Percentiles rank a stretch among this genome's conserved stretches.
phyloP scores from a whole-genome alignment of 371 early-diverging fungal genomes.

The Mycotypha africana region DNA sequence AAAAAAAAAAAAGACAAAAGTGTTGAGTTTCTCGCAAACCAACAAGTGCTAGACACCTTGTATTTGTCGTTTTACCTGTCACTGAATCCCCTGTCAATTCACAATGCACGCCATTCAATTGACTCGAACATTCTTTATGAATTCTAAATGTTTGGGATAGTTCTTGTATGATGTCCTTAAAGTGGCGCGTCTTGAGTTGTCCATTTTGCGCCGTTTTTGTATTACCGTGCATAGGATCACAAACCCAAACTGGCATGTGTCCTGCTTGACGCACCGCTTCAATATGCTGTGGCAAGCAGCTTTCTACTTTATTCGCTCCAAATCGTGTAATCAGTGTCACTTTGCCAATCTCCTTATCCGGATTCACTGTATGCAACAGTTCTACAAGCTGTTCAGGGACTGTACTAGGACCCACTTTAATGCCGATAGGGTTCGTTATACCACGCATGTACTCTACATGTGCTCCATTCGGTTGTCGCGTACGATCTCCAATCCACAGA shows the following conservation, averaged over 20 bases:
- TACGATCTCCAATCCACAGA: constrained; percentile 98
- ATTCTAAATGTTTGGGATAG: constrained; percentile 77
- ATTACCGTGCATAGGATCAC: constrained; percentile 98
- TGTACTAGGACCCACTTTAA: constrained; percentile 94
- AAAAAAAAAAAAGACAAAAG: no score
- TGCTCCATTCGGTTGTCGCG: constrained; percentile 91
- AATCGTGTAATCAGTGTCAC: constrained; percentile 94
- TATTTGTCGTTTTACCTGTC: constrained; percentile 45
- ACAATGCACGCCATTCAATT: constrained; percentile 92
- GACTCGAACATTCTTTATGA: constrained; percentile 68
- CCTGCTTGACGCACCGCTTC: constrained; percentile 78
- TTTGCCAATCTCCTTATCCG: constrained; percentile 82
- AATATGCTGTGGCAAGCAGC: constrained; percentile 83
- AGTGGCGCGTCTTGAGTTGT: constrained; percentile 82
- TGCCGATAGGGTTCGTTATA: constrained; percentile 92
- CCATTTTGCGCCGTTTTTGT: constrained; percentile 82
- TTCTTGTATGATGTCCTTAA: constrained; percentile 80
- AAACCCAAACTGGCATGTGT: constrained; percentile 92
- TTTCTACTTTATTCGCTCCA: constrained; percentile 79
- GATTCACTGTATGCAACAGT: constrained; percentile 82
- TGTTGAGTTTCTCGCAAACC: neutral
- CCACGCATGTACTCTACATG: constrained; percentile 96
- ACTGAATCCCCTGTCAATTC: constrained; percentile 94
- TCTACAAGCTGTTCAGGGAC: constrained; percentile 77
- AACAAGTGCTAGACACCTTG: neutral